Percentiles rank a stretch among this genome's conserved stretches.
Conservation (phyloP, 2,329 filamentous ascomycete species). For the Ceratocystis lukuohia region DNA sequence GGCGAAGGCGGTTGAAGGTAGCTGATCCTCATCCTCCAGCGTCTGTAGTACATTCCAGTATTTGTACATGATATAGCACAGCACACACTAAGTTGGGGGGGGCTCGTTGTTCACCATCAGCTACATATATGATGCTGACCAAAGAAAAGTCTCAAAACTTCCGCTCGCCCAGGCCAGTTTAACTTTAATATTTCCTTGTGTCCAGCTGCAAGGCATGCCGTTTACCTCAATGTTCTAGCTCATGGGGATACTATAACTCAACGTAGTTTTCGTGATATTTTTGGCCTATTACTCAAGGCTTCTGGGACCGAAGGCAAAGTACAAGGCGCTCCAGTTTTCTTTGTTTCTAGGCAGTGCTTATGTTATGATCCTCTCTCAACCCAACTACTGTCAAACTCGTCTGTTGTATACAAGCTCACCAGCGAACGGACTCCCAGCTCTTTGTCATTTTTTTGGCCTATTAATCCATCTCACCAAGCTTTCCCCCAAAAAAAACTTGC, state of each 20-base stretch:
- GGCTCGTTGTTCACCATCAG: not conserved
- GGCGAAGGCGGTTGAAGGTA: not conserved
- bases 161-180: not conserved
- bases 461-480: not conserved
- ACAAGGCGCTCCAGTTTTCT: constrained; percentile 12
- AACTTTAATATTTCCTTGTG: not conserved
- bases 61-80: not conserved
- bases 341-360: not conserved
- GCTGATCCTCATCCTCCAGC: not conserved
- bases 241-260: not conserved
- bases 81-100: not conserved
- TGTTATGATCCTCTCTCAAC: not conserved
- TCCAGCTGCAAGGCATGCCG: not conserved
- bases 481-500: not conserved
- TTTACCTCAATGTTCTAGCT: not conserved
- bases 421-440: not conserved
- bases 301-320: not conserved
- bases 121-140: not conserved
- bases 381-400: no score
- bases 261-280: constrained; percentile 1
- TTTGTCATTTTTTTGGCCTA: not conserved
- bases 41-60: not conserved
- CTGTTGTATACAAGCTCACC: not conserved
- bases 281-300: not conserved
- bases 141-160: not conserved